Base-by-base conservation (phyloP, 345 rosid genomes). In the Euclidium syriacum region DNA sequence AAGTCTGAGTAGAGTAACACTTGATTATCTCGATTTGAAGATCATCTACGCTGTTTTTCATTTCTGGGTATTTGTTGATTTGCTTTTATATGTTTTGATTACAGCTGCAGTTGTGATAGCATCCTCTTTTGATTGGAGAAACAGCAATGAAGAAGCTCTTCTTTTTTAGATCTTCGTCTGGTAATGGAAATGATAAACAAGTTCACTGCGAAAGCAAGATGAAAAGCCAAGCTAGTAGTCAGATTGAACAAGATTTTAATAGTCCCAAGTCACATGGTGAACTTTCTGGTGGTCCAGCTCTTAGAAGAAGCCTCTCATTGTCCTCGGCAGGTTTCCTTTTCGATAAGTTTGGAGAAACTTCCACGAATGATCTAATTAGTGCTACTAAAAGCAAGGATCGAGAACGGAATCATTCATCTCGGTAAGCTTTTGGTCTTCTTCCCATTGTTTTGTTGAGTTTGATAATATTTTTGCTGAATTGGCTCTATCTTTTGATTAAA, bases 81-180 rank as follows among this genome's bases (percentile, higher is more conserved):
- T 55, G 58, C 3, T 49, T 66, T 65, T 35, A 32, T 57, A 49
- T 62, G 49, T 34, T 58, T 43, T 59, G 52, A 48, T 29, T 74
- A 8, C 82, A 80, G 84, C 72, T 76, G 64, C 39, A 44, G 36
- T 67, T 51, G 75, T 62, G 75, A 26, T 38, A 48, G 68, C 61
- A 66, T 65, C 67, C 20, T 53, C 40, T 51, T 61, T 20, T 72
- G 63, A 54, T 41, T 56, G 64, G 52, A 69, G 80, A 58, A 67
- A 52, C 41, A 56, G 30, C 67, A 68, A 94, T 94, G 99, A 94
- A 87, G 87, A 90, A 87, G 69, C 74, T 92, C 32, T 92, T 92
- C 79, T 89, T 73, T 74, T 89, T 92, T 62, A 80, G 76, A 67
- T 83, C 92, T 35, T 82, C 85, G 19, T 55, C 90, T 35, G 79